Evolutionary conservation across 2,329 filamentous ascomycete genomes (phyloP), one percentile per base, ranked within the genome.

Genomic region (Aspergillus glaucus): DNA sequence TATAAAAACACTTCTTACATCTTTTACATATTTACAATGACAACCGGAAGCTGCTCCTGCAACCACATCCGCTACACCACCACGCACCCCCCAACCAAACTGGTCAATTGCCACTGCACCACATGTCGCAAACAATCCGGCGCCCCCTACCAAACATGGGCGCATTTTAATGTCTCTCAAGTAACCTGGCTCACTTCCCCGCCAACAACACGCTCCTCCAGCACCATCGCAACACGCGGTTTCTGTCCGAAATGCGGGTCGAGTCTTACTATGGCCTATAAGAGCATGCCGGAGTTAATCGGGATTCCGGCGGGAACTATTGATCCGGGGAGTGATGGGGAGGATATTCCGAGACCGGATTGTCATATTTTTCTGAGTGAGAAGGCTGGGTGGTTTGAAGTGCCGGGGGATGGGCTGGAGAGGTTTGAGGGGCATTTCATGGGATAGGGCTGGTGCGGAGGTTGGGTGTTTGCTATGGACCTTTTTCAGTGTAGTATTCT

Each of bases 121-220:
- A 70, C 69, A 37, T 79, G 76, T 52, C 74, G 75, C 49, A 72
- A 73, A 55, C 51, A 75, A 36, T 72, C 75, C 2, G 75, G 76
- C 10, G 70, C 68, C 3, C 68, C 69, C 1, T 78, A 67, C 49
- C 61, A 76, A 32, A 64, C 70, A 3, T 78, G 75, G 51, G 62
- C 65, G 6, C 50, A 63, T 7, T 69, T 77, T 37, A 59, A 66
- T 1, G 52, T 50, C 34, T 48, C 55, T 6, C 52, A 63, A 22
- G 52, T 78, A 39, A 64, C 57, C 8, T 73, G 62, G 62, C 53
- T 66, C 45, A 63, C 62, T 41, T 65, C 61, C 0, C 58, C 63
- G 14, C 58, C 64, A n/a, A 68, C 61, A 28, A 59, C 55, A 6
- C 60, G 69, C 34, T 59, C 52, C 19, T 66, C 74, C 10, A 74